Evolutionary conservation across 768 basidiomycete species (phyloP).

Genomic region (Termitomyces sp.): DNA sequence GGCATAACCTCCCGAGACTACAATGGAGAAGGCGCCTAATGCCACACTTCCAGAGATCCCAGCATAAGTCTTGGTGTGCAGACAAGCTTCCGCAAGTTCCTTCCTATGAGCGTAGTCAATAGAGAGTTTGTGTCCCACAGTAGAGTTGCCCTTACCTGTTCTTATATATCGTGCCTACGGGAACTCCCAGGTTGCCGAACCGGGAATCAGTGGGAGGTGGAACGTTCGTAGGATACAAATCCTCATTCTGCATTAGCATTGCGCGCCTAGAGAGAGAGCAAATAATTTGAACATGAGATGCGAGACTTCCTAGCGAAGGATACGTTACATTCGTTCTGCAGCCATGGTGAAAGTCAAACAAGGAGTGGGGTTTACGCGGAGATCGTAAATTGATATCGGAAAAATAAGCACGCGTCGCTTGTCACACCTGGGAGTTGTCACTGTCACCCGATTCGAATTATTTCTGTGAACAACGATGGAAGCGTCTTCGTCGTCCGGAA

Average conservation of each 20-base stretch:
- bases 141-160: constrained; percentile 14
- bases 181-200: constrained; percentile 19
- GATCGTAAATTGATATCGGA: not conserved
- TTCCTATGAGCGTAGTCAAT: constrained; percentile 15
- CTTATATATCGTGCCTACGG: constrained; percentile 18
- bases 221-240: constrained; percentile 14
- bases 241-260: constrained; percentile 15
- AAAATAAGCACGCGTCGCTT: not conserved
- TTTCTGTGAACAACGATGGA: constrained; percentile 8
- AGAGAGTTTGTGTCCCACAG: not conserved
- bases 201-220: constrained; percentile 14
- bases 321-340: constrained; percentile 20
- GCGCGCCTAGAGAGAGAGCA: constrained; percentile 12
- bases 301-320: not conserved
- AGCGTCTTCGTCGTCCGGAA: constrained; percentile 11
- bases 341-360: constrained; percentile 11
- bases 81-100: constrained; percentile 16
- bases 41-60: constrained; percentile 28
- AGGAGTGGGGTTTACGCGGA: not conserved
- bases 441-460: constrained; percentile 1
- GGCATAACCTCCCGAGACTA: constrained; percentile 33
- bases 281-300: not conserved
- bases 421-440: not conserved
- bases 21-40: constrained; percentile 35
- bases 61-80: constrained; percentile 25